Conservation (phyloP, 176 grass and related monocot species). For the Avena sativa region DNA sequence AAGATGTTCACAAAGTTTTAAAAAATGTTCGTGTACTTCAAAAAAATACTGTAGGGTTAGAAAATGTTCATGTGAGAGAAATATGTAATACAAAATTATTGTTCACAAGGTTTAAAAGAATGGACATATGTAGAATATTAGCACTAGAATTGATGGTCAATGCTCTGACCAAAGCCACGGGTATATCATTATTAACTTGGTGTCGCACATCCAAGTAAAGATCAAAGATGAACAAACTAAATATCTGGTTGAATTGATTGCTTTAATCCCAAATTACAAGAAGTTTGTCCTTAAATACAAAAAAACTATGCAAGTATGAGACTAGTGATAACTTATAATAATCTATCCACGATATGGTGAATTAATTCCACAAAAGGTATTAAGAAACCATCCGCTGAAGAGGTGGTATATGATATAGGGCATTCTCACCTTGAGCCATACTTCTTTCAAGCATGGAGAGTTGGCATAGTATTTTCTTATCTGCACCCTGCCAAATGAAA, state of each 20-base stretch:
- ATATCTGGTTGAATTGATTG: not conserved
- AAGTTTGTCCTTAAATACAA: not conserved
- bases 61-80: too few species aligned
- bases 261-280: not conserved
- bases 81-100: too few species aligned
- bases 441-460: conserved; percentile 99
- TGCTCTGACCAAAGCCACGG: not conserved
- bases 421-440: conserved; percentile 83
- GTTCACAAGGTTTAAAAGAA: too few species aligned
- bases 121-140: not conserved
- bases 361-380: not conserved
- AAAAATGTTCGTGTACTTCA: too few species aligned
- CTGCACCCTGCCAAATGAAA: conserved; percentile 68
- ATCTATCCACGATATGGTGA: not conserved
- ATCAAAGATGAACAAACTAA: not conserved
- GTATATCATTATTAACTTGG: not conserved
- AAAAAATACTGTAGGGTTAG: too few species aligned
- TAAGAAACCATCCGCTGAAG: conserved; percentile 15
- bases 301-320: not conserved
- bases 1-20: too few species aligned
- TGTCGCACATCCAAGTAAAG: not conserved
- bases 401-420: conserved; percentile 17
- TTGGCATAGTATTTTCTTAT: conserved; percentile 77
- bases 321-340: not conserved
- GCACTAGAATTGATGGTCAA: not conserved